These are phyloP conservation scores for Dactylonectria estremocensis DNA, from an alignment of 2,329 filamentous ascomycete species.

Conservation along the genomic window DNA sequence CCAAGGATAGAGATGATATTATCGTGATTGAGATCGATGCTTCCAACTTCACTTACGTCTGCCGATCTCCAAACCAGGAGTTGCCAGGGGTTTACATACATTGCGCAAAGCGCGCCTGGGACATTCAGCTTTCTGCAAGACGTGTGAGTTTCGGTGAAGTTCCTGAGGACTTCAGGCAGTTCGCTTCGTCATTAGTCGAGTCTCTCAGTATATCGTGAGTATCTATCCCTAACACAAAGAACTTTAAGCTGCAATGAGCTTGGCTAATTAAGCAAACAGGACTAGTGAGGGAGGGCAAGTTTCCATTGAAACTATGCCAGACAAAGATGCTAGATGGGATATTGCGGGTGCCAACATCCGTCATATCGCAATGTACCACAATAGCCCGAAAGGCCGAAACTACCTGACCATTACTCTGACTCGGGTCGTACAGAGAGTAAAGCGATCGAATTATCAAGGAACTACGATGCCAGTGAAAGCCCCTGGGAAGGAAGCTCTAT, in stretches of 20 bases:
- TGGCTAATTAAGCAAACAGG: constrained; percentile 35
- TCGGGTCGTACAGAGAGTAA: constrained; percentile 32
- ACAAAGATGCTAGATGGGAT: constrained; percentile 16
- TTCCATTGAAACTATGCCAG: constrained; percentile 33
- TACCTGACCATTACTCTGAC: constrained; percentile 46
- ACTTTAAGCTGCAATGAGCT: too few relatives aligned
- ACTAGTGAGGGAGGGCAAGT: constrained; percentile 34
- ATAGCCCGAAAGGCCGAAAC: constrained; percentile 23
- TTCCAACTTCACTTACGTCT: constrained; percentile 42
- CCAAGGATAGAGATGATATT: constrained; percentile 2
- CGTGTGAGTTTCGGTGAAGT: constrained; percentile 29
- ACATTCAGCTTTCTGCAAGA: constrained; percentile 47
- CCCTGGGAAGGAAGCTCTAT: constrained; percentile 25
- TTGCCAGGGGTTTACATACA: constrained; percentile 48
- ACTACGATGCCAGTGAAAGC: constrained; percentile 24
- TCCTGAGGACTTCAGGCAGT: constrained; percentile 34
- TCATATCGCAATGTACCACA: constrained; percentile 44
- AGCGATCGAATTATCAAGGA: constrained; percentile 22
- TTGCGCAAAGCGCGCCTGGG: constrained; percentile 52
- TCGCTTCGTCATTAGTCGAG: constrained; percentile 41
- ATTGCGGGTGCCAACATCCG: constrained; percentile 40
- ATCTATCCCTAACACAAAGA: neutral
- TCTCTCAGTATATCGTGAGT: constrained; percentile 48
- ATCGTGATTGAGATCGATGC: constrained; percentile 50
- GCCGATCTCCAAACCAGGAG: constrained; percentile 37